These are phyloP conservation scores for Mentha longifolia DNA, from an alignment of 257 asterid genomes.

Conservation along the genomic window DNA sequence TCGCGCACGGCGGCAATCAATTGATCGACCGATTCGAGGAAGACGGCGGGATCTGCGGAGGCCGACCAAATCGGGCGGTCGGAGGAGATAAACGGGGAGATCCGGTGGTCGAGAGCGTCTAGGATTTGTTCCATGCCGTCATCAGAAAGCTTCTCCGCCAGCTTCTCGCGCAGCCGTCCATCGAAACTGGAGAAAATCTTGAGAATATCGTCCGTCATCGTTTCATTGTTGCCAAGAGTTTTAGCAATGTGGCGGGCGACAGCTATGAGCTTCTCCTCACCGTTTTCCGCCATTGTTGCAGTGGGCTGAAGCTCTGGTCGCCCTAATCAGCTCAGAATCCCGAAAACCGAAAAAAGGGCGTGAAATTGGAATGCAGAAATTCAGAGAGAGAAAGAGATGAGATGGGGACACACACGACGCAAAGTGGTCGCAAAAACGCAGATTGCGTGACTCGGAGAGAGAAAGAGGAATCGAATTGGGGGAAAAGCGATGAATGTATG, in stretches of 20 bases:
- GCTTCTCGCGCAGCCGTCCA: slow-evolving; percentile 77
- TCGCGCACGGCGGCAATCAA: slow-evolving; percentile 60
- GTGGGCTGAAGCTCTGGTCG: slow-evolving; percentile 23
- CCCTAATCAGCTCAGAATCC: slow-evolving; percentile 20
- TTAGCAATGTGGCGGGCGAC: slow-evolving; percentile 98
- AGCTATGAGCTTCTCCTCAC: slow-evolving; percentile 91
- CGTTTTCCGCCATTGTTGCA: slow-evolving; percentile 81
- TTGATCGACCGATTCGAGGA: slow-evolving; percentile 67
- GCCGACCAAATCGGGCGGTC: slow-evolving; percentile 74
- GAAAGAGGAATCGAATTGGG: background rate
- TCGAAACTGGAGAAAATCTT: slow-evolving; percentile 93
- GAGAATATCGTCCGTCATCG: slow-evolving; percentile 89
- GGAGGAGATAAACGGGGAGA: slow-evolving; percentile 58
- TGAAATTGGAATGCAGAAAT: slow-evolving; percentile 36
- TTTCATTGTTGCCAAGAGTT: slow-evolving; percentile 86
- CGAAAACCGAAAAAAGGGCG: slow-evolving; percentile 29
- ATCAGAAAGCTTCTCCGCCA: slow-evolving; percentile 64
- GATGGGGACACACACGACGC: slow-evolving; percentile 38
- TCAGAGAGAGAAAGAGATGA: slow-evolving; percentile 28
- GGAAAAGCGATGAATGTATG: background rate
- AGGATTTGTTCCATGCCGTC: slow-evolving; percentile 72
- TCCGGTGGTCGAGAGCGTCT: slow-evolving; percentile 74
- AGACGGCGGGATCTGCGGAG: slow-evolving; percentile 59
- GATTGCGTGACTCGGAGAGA: slow-evolving; percentile 36
- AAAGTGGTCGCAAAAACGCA: slow-evolving; percentile 48